Evolutionary conservation across 768 basidiomycete species (phyloP).

Genomic region (Boletus bicolor): DNA sequence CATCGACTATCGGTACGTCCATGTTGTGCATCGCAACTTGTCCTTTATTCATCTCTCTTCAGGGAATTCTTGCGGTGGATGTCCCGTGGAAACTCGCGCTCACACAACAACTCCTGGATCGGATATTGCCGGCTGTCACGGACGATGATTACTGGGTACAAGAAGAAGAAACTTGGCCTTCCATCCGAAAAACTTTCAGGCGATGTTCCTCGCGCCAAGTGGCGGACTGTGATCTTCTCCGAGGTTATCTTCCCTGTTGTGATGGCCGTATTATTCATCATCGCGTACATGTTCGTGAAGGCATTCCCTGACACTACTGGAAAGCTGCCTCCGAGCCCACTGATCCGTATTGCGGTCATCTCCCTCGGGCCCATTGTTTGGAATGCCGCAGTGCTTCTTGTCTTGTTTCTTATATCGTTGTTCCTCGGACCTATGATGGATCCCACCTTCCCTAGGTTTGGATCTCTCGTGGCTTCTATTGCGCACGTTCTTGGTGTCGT

Average conservation of each 20-base stretch:
- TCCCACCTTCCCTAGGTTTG: constrained; percentile 82
- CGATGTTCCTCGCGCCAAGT: constrained; percentile 90
- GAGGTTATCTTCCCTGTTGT: constrained; percentile 84
- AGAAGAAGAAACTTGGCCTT: constrained; percentile 94
- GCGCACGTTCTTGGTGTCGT: constrained; percentile 80
- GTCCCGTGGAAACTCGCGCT: constrained; percentile 96
- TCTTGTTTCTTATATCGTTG: constrained; percentile 86
- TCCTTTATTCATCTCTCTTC: constrained; percentile 11
- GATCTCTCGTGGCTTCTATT: constrained; percentile 86
- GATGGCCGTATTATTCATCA: constrained; percentile 82
- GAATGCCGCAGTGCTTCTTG: constrained; percentile 85
- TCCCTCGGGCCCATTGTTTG: constrained; percentile 93
- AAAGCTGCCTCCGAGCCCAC: constrained; percentile 68
- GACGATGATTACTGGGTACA: constrained; percentile 99
- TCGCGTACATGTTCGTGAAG: constrained; percentile 92
- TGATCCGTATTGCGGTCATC: constrained; percentile 91
- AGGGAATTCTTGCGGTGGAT: constrained; percentile 99
- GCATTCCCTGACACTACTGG: constrained; percentile 70
- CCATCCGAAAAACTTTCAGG: constrained; percentile 97
- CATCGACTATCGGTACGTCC: constrained; percentile 82
- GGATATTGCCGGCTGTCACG: constrained; percentile 98
- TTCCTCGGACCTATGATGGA: constrained; percentile 92
- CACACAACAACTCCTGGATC: constrained; percentile 98
- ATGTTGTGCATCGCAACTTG: background rate
- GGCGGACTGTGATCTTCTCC: constrained; percentile 85